Evolutionary conservation across 1,284 basidiomycete species (phyloP).

Genomic region (Rhodotorula sp.): DNA sequence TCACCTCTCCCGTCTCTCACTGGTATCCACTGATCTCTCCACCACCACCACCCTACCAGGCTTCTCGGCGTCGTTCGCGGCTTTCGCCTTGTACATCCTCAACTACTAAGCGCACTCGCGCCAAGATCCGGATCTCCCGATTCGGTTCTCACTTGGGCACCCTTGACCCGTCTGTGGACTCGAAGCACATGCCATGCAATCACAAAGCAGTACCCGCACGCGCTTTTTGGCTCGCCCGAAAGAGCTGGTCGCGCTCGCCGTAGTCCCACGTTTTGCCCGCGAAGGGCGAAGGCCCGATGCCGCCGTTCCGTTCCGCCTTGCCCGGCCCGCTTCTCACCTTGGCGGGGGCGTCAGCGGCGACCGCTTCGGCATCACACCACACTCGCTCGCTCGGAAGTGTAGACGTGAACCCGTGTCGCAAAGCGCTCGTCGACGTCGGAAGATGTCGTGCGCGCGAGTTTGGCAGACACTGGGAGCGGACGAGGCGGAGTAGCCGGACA

Average conservation of each 20-base stretch:
- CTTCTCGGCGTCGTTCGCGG: conserved; percentile 10
- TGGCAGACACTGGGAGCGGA: conserved; percentile 10
- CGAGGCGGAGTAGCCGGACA: conserved; percentile 8
- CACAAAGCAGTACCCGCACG: background rate
- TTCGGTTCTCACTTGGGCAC: background rate
- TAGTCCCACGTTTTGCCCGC: background rate
- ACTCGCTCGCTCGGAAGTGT: too few relatives aligned
- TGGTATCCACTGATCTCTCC: too few relatives aligned
- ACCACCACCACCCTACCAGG: too few relatives aligned
- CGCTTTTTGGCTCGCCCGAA: background rate
- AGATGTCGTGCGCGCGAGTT: conserved; percentile 1
- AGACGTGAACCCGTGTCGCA: too few relatives aligned
- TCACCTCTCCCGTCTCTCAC: background rate
- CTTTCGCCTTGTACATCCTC: conserved; percentile 15
- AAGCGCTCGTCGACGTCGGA: background rate
- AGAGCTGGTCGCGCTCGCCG: background rate
- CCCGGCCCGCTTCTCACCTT: too few relatives aligned
- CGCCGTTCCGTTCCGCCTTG: too few relatives aligned
- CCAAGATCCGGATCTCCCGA: too few relatives aligned
- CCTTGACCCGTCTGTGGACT: too few relatives aligned
- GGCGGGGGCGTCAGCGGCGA: too few relatives aligned
- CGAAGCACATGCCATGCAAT: background rate
- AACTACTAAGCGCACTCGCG: conserved; percentile 5
- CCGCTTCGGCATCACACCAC: too few relatives aligned
- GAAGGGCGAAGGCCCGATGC: background rate